Evolutionary conservation across 1,139 yeast species (phyloP).

Genomic region (Kazachstania sp.): DNA sequence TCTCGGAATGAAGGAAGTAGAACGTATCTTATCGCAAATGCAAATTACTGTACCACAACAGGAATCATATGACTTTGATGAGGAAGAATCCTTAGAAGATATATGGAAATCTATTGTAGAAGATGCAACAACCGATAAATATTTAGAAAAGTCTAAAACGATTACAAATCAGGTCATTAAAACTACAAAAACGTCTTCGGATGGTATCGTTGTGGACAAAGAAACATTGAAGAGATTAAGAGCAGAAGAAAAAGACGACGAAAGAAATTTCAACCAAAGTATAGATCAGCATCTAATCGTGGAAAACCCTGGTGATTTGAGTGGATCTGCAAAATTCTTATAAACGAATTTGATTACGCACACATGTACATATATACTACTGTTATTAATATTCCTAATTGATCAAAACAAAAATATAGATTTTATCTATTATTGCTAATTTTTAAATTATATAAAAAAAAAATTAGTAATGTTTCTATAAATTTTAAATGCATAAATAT

Average conservation of each 20-base stretch:
- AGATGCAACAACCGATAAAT: slow-evolving; percentile 12
- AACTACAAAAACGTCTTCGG: neutral
- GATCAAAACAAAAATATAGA: too few species aligned
- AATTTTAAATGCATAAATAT: neutral
- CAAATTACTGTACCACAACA: neutral
- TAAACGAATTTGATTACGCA: slow-evolving; percentile 10
- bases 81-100: slow-evolving; percentile 24
- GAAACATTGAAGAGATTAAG: slow-evolving; percentile 17
- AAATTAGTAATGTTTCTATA: neutral
- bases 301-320: slow-evolving; percentile 32
- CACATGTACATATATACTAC: neutral
- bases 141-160: neutral
- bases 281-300: slow-evolving; percentile 31
- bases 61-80: slow-evolving; percentile 7
- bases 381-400: neutral
- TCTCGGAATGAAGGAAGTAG: slow-evolving; percentile 6
- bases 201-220: slow-evolving; percentile 16
- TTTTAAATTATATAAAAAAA: neutral
- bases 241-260: slow-evolving; percentile 24
- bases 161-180: neutral
- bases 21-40: slow-evolving; percentile 10
- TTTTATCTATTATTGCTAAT: neutral
- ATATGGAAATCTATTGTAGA: slow-evolving; percentile 22
- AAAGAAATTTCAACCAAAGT: slow-evolving; percentile 24
- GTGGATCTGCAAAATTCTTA: slow-evolving; percentile 31